Base-by-base conservation (phyloP, 768 basidiomycete species). In the Pleurotus tuoliensis region DNA sequence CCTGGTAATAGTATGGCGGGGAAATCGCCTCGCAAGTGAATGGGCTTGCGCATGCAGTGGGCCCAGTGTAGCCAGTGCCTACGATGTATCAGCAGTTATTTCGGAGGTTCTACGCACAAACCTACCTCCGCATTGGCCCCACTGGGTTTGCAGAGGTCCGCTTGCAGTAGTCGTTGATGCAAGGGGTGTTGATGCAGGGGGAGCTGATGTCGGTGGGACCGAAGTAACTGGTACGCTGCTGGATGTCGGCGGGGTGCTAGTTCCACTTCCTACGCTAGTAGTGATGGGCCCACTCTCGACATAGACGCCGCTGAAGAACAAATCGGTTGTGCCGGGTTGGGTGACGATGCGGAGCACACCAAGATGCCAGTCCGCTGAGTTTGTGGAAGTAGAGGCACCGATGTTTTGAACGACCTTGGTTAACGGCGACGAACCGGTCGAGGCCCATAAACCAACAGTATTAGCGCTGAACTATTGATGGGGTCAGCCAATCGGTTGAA, bases 311-410 rank as follows among this genome's bases (percentile, higher is more conserved):
- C 78, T 75, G 71, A 82, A 72, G 68, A 79, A 85, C 76, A 77
- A 86, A 61, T 85, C 80, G 65, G 83, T 83, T 8, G 75, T 66
- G 30, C 67, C 66, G 45, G 73, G 64, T 39, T 66, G 73, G 64
- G 78, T 80, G 18, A 78, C 72, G 58, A 86, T 69, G 57, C 82
- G 79, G 37, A 85, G 77, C 22, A 84, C 81, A 40, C 82, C 83
- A 48, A 86, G 71, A 69, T 85, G 84, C 73, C 75, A 86, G 67
- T 83, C 82, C 30, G 70, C 79, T 16, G 81, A 82, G 69, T 84
- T 82, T 50, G 83, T 84, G 9, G 75, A 82, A 0, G 82, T 76
- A 20, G 75, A 75, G 1, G 79, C 79, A 5, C 75, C 67, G 16
- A 77, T 60, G 67, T 80, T 78, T 27, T 72, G 61, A 25, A 75